Percentiles rank a stretch among this genome's conserved stretches.
Evolutionary conservation across 345 rosid genomes (phyloP).

Genomic region (Camelina sativa): DNA sequence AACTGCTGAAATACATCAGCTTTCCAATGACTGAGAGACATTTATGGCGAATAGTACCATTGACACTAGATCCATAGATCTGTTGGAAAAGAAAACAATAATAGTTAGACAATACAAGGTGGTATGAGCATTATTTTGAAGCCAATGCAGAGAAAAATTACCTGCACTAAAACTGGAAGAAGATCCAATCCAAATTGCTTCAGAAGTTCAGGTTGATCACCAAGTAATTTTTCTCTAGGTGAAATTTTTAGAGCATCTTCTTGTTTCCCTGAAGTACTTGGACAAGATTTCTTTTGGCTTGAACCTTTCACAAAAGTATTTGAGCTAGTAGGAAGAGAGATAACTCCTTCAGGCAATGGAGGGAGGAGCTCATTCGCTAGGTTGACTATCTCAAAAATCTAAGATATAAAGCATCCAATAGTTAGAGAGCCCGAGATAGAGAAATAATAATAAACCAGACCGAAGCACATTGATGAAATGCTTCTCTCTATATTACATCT

Average conservation of each 20-base stretch:
- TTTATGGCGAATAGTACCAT: conserved; percentile 90
- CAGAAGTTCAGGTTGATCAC: conserved; percentile 91
- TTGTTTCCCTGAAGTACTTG: conserved; percentile 69
- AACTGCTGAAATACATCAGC: conserved; percentile 87
- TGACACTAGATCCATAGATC: conserved; percentile 98
- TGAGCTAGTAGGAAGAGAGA: conserved; percentile 81
- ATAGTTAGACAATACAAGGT: conserved; percentile 26
- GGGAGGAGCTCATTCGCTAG: conserved; percentile 99
- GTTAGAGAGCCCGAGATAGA: conserved; percentile 19
- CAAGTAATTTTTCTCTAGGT: conserved; percentile 81
- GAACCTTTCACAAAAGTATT: conserved; percentile 78
- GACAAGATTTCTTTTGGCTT: conserved; percentile 62
- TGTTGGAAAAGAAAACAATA: conserved; percentile 48
- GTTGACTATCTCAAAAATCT: conserved; percentile 99
- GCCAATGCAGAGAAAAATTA: conserved; percentile 31
- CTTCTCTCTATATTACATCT: conserved; percentile 21
- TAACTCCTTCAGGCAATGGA: conserved; percentile 88
- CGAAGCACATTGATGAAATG: conserved; percentile 2
- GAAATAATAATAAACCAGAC: neutral
- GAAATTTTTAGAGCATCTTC: conserved; percentile 69
- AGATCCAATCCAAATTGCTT: conserved; percentile 96
- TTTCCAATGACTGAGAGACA: conserved; percentile 96
- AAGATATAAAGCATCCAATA: conserved; percentile 21
- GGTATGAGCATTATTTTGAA: conserved; percentile 4
- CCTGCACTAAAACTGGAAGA: conserved; percentile 98